These are phyloP conservation scores for Ensete glaucum DNA, from an alignment of 176 grass and related monocot species.

Conservation along the genomic window DNA sequence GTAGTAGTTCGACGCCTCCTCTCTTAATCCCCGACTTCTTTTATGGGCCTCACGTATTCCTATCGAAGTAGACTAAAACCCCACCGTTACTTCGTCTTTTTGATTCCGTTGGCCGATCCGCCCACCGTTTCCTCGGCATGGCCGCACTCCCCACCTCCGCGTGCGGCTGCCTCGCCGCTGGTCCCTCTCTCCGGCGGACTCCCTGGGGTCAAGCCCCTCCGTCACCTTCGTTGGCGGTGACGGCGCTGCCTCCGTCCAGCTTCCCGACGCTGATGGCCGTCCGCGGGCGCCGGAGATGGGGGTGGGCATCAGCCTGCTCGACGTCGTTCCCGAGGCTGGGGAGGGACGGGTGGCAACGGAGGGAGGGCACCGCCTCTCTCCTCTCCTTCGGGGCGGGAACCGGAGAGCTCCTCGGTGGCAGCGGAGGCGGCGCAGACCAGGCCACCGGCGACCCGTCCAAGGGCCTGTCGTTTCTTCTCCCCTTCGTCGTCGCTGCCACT, in stretches of 20 bases:
- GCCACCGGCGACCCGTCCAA: conserved; percentile 36
- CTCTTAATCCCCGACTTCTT: too few species aligned
- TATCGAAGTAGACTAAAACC: too few species aligned
- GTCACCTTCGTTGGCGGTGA: not conserved
- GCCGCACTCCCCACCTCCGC: conserved; percentile 6
- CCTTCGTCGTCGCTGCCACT: conserved; percentile 67
- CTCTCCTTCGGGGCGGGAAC: conserved; percentile 31
- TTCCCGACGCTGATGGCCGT: not conserved
- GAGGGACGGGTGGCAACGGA: conserved; percentile 43
- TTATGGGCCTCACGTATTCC: too few species aligned
- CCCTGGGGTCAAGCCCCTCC: not conserved
- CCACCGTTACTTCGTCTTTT: too few species aligned
- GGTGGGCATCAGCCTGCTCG: conserved; percentile 37
- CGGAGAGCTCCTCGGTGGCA: conserved; percentile 2
- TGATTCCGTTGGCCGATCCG: not conserved
- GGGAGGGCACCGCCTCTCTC: conserved; percentile 41
- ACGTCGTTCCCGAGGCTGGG: conserved; percentile 37
- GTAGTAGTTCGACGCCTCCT: too few species aligned
- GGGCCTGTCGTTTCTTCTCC: conserved; percentile 55
- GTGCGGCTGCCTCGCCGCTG: not conserved
- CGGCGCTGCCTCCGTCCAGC: not conserved
- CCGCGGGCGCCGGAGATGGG: not conserved
- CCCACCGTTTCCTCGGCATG: not conserved
- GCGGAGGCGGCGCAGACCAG: conserved; percentile 3
- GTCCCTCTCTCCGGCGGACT: not conserved